phyloP scores from a whole-genome alignment of 1,139 yeast genomes.

The Saccharomyces uvarum region DNA sequence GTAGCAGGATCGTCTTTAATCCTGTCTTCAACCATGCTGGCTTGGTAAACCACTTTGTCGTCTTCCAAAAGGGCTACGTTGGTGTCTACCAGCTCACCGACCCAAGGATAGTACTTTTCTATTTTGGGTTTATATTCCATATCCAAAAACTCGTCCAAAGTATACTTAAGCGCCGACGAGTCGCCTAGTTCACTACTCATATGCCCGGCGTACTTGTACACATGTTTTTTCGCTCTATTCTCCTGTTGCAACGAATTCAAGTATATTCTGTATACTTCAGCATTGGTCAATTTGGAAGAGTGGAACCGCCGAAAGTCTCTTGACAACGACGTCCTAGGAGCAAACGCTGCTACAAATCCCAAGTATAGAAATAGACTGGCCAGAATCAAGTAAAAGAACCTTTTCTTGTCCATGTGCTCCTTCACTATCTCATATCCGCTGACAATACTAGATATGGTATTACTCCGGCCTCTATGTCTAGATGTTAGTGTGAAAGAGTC shows the following conservation, averaged over 20 bases:
- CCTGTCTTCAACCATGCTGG: conserved; percentile 63
- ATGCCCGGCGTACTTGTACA: conserved; percentile 32
- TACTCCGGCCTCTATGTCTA: conserved; percentile 21
- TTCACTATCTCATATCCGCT: conserved; percentile 39
- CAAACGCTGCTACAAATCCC: conserved; percentile 60
- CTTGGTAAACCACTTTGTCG: conserved; percentile 41
- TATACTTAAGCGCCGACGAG: conserved; percentile 41
- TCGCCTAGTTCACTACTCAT: conserved; percentile 16
- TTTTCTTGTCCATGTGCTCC: conserved; percentile 48
- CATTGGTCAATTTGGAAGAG: conserved; percentile 51
- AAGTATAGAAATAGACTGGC: conserved; percentile 29
- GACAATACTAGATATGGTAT: conserved; percentile 27
- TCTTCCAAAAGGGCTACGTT: conserved; percentile 38
- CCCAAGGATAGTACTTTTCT: conserved; percentile 53
- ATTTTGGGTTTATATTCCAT: conserved; percentile 44
- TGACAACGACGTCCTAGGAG: conserved; percentile 79
- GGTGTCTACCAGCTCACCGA: conserved; percentile 46
- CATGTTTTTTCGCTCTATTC: conserved; percentile 35
- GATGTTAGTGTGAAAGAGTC: conserved; percentile 10
- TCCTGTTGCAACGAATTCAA: conserved; percentile 31
- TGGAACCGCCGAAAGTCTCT: conserved; percentile 77
- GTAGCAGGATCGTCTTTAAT: conserved; percentile 65
- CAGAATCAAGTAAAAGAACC: conserved; percentile 37
- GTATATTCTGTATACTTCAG: conserved; percentile 53
- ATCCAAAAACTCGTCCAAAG: conserved; percentile 35